phyloP scores from a whole-genome alignment of 2,329 filamentous ascomycete species.

The Ophiocordyceps camponoti-leonardi region DNA sequence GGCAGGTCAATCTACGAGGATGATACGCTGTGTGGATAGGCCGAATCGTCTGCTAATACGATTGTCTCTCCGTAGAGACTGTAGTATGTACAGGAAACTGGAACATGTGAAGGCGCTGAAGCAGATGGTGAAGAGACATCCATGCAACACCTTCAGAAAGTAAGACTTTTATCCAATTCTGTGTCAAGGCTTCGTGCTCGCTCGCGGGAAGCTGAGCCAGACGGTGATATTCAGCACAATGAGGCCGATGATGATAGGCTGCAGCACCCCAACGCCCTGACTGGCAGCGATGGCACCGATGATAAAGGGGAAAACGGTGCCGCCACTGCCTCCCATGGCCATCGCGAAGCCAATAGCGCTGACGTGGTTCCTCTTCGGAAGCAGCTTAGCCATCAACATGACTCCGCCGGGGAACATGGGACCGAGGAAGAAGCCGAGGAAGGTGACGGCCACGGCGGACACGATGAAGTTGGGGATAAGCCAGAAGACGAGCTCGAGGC shows the following conservation, averaged over 20 bases:
- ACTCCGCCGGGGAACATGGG: constrained; percentile 58
- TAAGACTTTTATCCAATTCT: neutral
- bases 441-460: constrained; percentile 41
- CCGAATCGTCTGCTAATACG: too few relatives aligned
- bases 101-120: too few relatives aligned
- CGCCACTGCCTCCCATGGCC: constrained; percentile 54
- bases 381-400: constrained; percentile 51
- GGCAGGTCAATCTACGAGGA: too few relatives aligned
- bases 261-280: neutral
- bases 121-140: too few relatives aligned
- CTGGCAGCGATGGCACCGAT: constrained; percentile 1
- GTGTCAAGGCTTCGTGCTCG: neutral
- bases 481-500: constrained; percentile 41
- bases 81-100: too few relatives aligned
- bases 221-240: neutral
- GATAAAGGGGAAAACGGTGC: constrained; percentile 33
- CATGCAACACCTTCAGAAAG: too few relatives aligned
- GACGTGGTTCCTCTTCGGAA: constrained; percentile 54
- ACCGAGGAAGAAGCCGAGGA: constrained; percentile 60
- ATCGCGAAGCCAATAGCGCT: constrained; percentile 57
- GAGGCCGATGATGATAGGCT: neutral
- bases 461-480: constrained; percentile 42
- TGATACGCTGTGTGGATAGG: too few relatives aligned
- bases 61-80: too few relatives aligned
- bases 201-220: neutral